Base-by-base conservation (phyloP, 2,329 filamentous ascomycete species). In the Phyllachora maydis region DNA sequence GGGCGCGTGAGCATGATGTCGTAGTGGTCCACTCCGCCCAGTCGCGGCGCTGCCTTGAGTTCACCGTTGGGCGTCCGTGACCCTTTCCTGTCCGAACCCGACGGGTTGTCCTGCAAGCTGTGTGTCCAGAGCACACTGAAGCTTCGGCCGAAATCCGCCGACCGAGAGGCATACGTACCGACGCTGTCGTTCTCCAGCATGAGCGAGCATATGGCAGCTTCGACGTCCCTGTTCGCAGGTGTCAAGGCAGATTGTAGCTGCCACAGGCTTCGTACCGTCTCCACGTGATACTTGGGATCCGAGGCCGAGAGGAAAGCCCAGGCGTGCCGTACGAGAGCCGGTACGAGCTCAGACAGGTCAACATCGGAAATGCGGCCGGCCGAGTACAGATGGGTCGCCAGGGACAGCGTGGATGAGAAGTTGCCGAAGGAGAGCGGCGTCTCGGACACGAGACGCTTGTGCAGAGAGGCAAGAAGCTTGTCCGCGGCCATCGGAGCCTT, bases 211-310 rank as follows among this genome's bases (percentile, higher is more conserved):
- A 91, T 65, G 0, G 77, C 67, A 13, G 78, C 79, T 44, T 92
- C 83, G 4, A 92, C 71, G 21, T 82, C 66, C 24, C 75, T 69
- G 34, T 71, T 70, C 2, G 60, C 51, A 18, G 59, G 51, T 2
- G 72, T 65, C 8, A 91, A 60, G 1, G 69, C 62, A 13, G 60
- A 65, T 35, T 95, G 82, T 24, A 98, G 52, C 33, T 81, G 69
- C 78, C 88, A 91, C 18, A 98, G 52, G 34, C 70, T 74, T 27
- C 77, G 69, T 6, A 90, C 78, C 11, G 82, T 73, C 49, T 98
- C 90, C 16, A 98, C 83, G 39, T 95, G 88, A 34, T 85, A 90
- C 40, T 92, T 92, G 0, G 83, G 82, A 31, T 73, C 71, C 8
- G 70, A 59, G n/a, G 78, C 72, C 1, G 81, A 77, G 18, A 98